Evolutionary conservation across 441 rosid species (phyloP), one percentile per base, ranked within the genome.

Genomic region (Cnidoscolus chayamansa): DNA sequence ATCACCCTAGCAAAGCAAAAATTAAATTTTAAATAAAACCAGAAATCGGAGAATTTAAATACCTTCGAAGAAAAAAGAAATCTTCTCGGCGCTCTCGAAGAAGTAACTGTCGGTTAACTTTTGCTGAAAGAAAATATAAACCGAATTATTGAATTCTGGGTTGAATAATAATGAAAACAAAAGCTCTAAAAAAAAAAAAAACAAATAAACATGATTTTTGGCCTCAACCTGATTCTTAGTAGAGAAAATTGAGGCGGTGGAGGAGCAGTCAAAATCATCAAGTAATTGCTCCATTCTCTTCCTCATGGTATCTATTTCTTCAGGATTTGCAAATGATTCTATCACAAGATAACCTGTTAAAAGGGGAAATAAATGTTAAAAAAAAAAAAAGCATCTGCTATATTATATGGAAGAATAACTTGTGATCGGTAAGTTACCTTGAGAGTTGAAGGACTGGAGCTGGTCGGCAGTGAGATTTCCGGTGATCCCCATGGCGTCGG

Each of bases 41-140:
- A 61, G 25, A 11, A 53, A 1, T 6, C 0, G 10, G 3, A 17
- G 50, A 59, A 20, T 15, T 10, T 25, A 8, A 66, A 47, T 77
- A 94, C 99, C 98, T 89, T 95, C 98, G 74, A 93, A 95, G 90
- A 95, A 95, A 78, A 90, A 92, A 59, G 98, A 93, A 35, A 93
- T 81, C 17, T 91, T 93, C 77, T 87, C 86, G 53, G 90, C 95
- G 74, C 96, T 95, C 65, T 93, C 96, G 71, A 82, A 89, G 90
- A 95, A 95, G 85, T 95, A 91, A 72, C 87, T 80, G 82, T 86
- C 88, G 19, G 94, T 89, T 54, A 81, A 71, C 53, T 78, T 63
- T 77, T 86, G 73, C 97, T 92, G 62, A 57, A 66, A 74, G 71
- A 35, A 20, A 49, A 56, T 0, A 25, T 0, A 68, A 37, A 67